These are phyloP conservation scores for Eutrema heterophyllum DNA, from an alignment of 345 rosid species.

Conservation along the genomic window DNA sequence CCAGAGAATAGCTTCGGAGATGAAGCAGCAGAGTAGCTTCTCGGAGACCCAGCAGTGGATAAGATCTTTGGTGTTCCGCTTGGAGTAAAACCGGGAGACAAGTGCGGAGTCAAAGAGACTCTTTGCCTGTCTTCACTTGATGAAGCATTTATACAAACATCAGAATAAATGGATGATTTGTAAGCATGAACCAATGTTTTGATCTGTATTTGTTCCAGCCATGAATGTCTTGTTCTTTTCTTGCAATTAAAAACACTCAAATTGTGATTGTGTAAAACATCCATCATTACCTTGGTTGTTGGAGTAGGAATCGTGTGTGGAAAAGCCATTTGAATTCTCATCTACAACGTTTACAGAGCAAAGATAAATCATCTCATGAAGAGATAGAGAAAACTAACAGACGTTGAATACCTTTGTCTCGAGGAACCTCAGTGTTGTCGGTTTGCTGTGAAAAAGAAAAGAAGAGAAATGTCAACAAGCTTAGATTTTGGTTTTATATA, in stretches of 20 bases:
- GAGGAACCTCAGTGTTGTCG: conserved; percentile 56
- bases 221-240: not conserved
- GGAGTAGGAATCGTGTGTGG: conserved; percentile 32
- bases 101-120: conserved; percentile 69
- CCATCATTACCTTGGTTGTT: conserved; percentile 49
- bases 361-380: not conserved
- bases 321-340: conserved; percentile 47
- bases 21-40: conserved; percentile 61
- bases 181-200: not conserved
- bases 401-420: conserved; percentile 43
- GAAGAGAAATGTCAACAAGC: not conserved
- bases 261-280: not conserved
- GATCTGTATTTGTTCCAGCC: not conserved
- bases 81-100: conserved; percentile 40
- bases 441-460: conserved; percentile 36
- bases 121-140: conserved; percentile 40
- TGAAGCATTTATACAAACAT: not conserved
- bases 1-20: conserved; percentile 69
- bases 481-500: not conserved
- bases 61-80: conserved; percentile 69
- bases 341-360: conserved; percentile 31
- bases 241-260: not conserved
- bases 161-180: not conserved
- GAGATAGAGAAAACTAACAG: not conserved
- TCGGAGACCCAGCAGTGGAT: conserved; percentile 63